Conservation (phyloP, 2,329 filamentous ascomycete species). For the Xylaria sp. region DNA sequence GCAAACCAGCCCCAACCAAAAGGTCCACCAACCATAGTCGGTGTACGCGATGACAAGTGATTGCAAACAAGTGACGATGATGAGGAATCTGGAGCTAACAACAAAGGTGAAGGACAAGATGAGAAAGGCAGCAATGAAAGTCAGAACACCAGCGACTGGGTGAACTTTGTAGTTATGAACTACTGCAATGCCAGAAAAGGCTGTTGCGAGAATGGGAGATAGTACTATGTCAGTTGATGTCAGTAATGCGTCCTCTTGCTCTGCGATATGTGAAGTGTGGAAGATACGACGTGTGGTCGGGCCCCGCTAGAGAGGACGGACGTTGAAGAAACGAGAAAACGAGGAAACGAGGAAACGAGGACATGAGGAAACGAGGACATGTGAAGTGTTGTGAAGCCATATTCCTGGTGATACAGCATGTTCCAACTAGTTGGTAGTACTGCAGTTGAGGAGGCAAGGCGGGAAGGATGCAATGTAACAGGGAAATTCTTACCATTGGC, state of each 20-base stretch:
- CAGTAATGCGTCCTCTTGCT: background rate
- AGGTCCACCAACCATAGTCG: slow-evolving; percentile 11
- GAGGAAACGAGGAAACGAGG: too few relatives aligned
- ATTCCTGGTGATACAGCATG: background rate
- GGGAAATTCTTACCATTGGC: slow-evolving; percentile 16
- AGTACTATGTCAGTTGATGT: slow-evolving; percentile 9
- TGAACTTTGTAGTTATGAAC: slow-evolving; percentile 13
- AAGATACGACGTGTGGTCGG: background rate
- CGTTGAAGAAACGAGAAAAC: background rate
- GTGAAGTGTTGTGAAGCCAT: background rate
- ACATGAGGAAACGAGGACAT: too few relatives aligned
- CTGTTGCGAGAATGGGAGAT: background rate
- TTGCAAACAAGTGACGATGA: background rate
- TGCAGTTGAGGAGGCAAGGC: too few relatives aligned
- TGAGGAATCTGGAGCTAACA: background rate
- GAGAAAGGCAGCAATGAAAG: background rate
- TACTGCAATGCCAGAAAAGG: background rate
- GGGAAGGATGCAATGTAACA: background rate
- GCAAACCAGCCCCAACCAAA: slow-evolving; percentile 1
- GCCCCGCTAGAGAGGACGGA: background rate
- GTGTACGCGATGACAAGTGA: background rate
- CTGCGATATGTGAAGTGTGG: background rate
- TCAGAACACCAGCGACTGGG: slow-evolving; percentile 1
- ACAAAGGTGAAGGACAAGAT: background rate
- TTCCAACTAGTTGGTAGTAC: background rate